Base-by-base conservation (phyloP, 768 basidiomycete species). In the Boletus tylopilopsis region DNA sequence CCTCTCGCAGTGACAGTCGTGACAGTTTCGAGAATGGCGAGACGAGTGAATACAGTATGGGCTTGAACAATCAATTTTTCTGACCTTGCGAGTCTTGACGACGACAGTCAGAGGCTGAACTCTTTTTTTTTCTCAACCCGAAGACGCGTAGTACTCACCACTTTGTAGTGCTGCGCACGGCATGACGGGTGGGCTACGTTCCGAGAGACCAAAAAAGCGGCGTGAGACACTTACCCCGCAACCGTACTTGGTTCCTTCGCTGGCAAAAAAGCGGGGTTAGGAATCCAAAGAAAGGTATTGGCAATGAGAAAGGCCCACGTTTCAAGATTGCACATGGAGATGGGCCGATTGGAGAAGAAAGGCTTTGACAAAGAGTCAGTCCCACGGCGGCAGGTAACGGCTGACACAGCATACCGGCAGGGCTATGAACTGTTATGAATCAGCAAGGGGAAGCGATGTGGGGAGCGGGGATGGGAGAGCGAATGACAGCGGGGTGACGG, bases 231-330 rank as follows among this genome's bases (percentile, higher is more conserved):
- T 67, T 67, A 61, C 67, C 64, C 87, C 87, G 66, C 88, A 90
- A 62, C 84, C 85, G 62, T 82, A 74, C 71, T 82, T 81, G 53
- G 78, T 82, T 55, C 84, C 87, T 76, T 87, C 84, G 60, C 87
- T 89, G 71, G 33, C 49, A 48, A 49, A 60, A 57, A 54, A 53
- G 49, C 50, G 66, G 55, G 59, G 62, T 69, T 43, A 67, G 60
- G 35, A 38, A 54, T 34, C 49, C 47, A 40, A 63, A 47, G 55
- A 47, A 51, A 16, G 53, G 29, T 23, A 51, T 30, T 52, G 51
- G 50, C 38, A 60, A 47, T 51, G 42, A 49, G 4, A 42, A 43
- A 53, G 65, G 73, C 51, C 18, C 51, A 82, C 78, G 81, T 81
- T 60, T 76, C 72, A 36, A 79, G 74, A 56, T 76, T 77, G 68